Conservation (phyloP, 768 basidiomycete species). For the Xerocomellus intermedius region DNA sequence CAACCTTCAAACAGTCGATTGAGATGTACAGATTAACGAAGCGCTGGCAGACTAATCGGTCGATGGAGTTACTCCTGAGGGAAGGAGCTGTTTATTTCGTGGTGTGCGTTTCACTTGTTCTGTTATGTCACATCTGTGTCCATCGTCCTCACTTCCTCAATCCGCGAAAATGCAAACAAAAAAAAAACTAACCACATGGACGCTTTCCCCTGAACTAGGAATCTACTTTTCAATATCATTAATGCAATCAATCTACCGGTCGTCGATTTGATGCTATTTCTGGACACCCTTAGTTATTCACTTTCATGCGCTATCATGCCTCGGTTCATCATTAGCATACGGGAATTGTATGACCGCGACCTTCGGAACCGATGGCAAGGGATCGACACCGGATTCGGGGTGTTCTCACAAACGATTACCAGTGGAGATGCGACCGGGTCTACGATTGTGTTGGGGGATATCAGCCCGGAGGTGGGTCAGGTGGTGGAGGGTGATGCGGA, state of each 20-base stretch:
- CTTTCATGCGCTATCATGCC: constrained; percentile 6
- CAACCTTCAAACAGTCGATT: not conserved
- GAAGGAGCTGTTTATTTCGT: constrained; percentile 15
- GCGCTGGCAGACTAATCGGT: constrained; percentile 3
- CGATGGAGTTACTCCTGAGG: constrained; percentile 2
- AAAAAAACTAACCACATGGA: not conserved
- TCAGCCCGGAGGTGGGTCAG: not conserved
- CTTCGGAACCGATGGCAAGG: not conserved
- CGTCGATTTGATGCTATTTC: not conserved
- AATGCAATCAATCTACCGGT: not conserved
- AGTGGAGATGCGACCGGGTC: not conserved
- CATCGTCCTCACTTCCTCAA: not conserved
- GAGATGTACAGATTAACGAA: constrained; percentile 9
- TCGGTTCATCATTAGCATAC: constrained; percentile 16
- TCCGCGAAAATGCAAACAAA: not conserved
- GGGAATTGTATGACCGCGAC: constrained; percentile 2
- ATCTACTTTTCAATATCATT: constrained; percentile 6
- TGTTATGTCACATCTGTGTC: not conserved
- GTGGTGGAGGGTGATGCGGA: not conserved
- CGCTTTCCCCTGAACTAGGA: not conserved
- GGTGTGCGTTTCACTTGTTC: constrained; percentile 1
- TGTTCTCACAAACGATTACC: not conserved
- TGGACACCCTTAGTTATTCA: not conserved
- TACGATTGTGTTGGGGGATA: not conserved
- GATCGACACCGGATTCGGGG: constrained; percentile 13